Conservation (phyloP, 1,139 yeast species). For the Pichia sp. region DNA sequence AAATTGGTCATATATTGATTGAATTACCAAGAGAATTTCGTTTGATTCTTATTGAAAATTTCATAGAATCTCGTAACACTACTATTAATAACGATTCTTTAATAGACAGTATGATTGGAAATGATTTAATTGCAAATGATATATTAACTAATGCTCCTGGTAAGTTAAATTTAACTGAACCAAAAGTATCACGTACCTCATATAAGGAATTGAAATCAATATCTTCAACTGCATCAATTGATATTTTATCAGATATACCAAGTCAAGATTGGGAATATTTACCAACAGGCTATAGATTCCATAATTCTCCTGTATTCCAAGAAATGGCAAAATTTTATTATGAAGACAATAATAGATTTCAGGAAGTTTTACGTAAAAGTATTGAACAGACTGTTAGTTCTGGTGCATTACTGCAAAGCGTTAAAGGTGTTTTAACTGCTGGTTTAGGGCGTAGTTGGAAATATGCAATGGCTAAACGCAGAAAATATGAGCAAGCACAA, state of each 20-base stretch:
- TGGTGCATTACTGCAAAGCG: slow-evolving; percentile 69
- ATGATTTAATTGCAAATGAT: slow-evolving; percentile 17
- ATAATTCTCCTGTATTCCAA: slow-evolving; percentile 30
- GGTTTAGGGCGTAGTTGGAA: slow-evolving; percentile 66
- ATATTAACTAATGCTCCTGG: slow-evolving; percentile 18
- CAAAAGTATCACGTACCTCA: neutral
- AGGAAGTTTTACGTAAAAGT: slow-evolving; percentile 34
- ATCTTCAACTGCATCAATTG: neutral
- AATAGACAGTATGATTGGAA: neutral
- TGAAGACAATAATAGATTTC: slow-evolving; percentile 23
- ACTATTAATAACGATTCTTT: too few species aligned
- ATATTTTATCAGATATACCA: slow-evolving; percentile 16
- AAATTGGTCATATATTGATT: slow-evolving; percentile 32
- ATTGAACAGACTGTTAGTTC: slow-evolving; percentile 56
- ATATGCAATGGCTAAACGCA: slow-evolving; percentile 73
- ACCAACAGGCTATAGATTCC: slow-evolving; percentile 22
- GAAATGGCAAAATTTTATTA: slow-evolving; percentile 31
- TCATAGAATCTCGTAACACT: slow-evolving; percentile 26
- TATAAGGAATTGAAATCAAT: slow-evolving; percentile 5
- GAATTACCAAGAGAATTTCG: slow-evolving; percentile 51
- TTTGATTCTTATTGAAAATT: slow-evolving; percentile 38
- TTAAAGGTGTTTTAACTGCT: slow-evolving; percentile 82
- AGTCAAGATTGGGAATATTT: slow-evolving; percentile 28
- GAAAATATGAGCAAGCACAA: slow-evolving; percentile 27
- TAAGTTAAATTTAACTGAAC: neutral